These are phyloP conservation scores for Aethionema arabicum DNA, from an alignment of 345 rosid genomes.

Conservation along the genomic window DNA sequence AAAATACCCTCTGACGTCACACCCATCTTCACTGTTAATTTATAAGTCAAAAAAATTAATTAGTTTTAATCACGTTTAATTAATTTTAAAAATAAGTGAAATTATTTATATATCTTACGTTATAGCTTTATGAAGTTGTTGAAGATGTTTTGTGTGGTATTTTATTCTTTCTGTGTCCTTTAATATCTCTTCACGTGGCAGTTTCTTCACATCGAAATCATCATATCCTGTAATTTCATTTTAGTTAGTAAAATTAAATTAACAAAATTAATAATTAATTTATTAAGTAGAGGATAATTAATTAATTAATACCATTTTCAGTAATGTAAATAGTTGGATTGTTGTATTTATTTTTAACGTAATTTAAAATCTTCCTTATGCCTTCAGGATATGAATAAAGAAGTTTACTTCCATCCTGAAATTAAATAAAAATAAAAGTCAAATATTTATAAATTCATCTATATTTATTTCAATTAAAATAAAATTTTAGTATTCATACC, in stretches of 20 bases:
- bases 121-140: constrained; percentile 35
- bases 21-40: constrained; percentile 40
- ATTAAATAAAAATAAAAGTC: not conserved
- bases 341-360: constrained; percentile 21
- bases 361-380: constrained; percentile 10
- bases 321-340: constrained; percentile 27
- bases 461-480: not conserved
- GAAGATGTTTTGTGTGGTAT: constrained; percentile 33
- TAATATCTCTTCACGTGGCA: constrained; percentile 22
- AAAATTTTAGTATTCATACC: constrained; percentile 15
- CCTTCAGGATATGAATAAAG: constrained; percentile 19
- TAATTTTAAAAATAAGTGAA: not conserved
- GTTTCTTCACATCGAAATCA: constrained; percentile 16
- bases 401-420: constrained; percentile 23
- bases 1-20: constrained; percentile 54
- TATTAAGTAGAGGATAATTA: not conserved
- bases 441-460: not conserved
- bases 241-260: not conserved
- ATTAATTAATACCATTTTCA: constrained; percentile 27
- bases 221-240: constrained; percentile 20
- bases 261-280: not conserved
- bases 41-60: not conserved
- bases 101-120: constrained; percentile 19
- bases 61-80: not conserved
- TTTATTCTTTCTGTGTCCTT: constrained; percentile 32